Conservation (phyloP, 1,284 basidiomycete genomes). For the Peniophora sp. region DNA sequence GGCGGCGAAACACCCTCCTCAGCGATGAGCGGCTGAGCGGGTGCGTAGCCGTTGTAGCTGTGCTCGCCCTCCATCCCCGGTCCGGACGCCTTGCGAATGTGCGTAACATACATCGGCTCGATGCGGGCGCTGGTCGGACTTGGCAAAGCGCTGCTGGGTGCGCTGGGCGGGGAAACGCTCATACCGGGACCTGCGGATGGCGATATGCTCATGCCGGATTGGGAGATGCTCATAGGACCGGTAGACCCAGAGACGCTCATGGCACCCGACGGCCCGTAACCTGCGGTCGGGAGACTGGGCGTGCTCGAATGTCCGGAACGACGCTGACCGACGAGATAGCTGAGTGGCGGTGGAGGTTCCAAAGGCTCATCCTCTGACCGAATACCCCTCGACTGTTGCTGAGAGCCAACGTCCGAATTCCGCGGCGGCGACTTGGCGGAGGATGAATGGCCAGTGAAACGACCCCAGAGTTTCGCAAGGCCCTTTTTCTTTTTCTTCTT, state of each 20-base stretch:
- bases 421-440: slow-evolving; percentile 28
- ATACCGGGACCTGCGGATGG: no score
- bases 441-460: slow-evolving; percentile 62
- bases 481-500: slow-evolving; percentile 73
- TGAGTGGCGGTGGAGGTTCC: slow-evolving; percentile 78
- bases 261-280: neutral
- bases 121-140: slow-evolving; percentile 62
- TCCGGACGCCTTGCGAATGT: slow-evolving; percentile 30
- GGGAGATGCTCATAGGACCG: slow-evolving; percentile 18
- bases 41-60: slow-evolving; percentile 11
- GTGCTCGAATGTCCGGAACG: slow-evolving; percentile 33
- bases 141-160: slow-evolving; percentile 63
- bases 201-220: no score
- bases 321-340: slow-evolving; percentile 72
- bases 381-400: slow-evolving; percentile 31
- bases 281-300: neutral
- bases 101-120: slow-evolving; percentile 36
- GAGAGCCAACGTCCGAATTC: slow-evolving; percentile 15
- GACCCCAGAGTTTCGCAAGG: slow-evolving; percentile 76
- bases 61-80: slow-evolving; percentile 20
- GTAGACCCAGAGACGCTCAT: slow-evolving; percentile 24
- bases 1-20: slow-evolving; percentile 19
- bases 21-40: slow-evolving; percentile 15
- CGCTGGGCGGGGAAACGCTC: slow-evolving; percentile 56
- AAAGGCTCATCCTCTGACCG: slow-evolving; percentile 59